Conservation (phyloP, 345 rosid species). For the Alliaria petiolata region DNA sequence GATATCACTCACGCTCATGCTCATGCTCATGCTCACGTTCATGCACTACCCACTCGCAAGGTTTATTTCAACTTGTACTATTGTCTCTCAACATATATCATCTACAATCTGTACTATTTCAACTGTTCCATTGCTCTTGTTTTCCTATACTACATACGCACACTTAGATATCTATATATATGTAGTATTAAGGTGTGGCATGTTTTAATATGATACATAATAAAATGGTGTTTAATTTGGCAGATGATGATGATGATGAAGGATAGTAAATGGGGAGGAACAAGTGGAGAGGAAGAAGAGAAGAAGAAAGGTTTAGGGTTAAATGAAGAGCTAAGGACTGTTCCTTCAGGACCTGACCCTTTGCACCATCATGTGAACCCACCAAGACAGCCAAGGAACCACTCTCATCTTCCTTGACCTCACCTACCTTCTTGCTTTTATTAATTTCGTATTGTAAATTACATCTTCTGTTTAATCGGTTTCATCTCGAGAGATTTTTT, state of each 20-base stretch:
- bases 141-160: no score
- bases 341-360: constrained; percentile 84
- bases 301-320: neutral
- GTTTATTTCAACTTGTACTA: constrained; percentile 16
- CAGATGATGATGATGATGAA: constrained; percentile 33
- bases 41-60: constrained; percentile 33
- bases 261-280: neutral
- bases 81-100: no score
- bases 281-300: neutral
- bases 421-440: neutral
- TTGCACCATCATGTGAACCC: constrained; percentile 67
- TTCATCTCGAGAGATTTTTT: neutral
- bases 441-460: constrained; percentile 7
- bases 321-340: constrained; percentile 49
- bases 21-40: constrained; percentile 14
- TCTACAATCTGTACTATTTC: no score
- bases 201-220: neutral
- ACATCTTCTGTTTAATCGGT: constrained; percentile 10
- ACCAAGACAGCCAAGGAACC: constrained; percentile 55
- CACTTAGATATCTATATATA: no score
- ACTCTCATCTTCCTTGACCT: constrained; percentile 12
- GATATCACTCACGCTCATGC: constrained; percentile 26
- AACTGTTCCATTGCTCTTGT: no score
- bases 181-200: neutral
- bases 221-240: neutral